Percentiles rank a stretch among this genome's conserved stretches.
These are phyloP conservation scores for Dunaliella sp. DNA, from an alignment of 139 green algal species.

Conservation along the genomic window DNA sequence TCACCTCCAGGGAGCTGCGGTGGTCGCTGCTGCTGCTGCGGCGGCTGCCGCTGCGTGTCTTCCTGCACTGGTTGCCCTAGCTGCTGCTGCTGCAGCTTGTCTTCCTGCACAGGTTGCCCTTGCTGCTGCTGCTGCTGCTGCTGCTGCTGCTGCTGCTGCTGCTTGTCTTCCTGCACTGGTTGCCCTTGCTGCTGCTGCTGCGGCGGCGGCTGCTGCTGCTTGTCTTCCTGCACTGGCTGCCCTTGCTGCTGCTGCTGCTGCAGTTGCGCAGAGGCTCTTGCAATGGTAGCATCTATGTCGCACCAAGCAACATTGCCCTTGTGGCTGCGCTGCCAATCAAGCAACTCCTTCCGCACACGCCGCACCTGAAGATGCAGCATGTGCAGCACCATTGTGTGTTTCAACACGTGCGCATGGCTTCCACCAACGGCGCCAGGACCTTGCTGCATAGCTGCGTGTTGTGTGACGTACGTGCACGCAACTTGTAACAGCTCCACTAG, in stretches of 20 bases:
- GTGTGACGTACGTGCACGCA: no score
- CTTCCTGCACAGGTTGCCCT: background rate
- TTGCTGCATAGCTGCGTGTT: no score
- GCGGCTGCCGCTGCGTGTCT: background rate
- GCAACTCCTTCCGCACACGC: no score
- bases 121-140: background rate
- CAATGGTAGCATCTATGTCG: slow-evolving; percentile 19
- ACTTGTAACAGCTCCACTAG: no score
- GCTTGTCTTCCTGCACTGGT: background rate
- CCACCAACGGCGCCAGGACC: no score
- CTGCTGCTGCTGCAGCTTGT: slow-evolving; percentile 14
- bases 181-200: background rate
- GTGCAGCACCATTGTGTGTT: no score
- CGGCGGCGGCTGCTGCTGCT: background rate
- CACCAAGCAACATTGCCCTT: slow-evolving; percentile 12
- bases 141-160: background rate
- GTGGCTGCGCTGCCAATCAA: slow-evolving; percentile 31
- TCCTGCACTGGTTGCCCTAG: background rate
- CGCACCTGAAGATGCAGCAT: no score
- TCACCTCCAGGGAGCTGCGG: background rate
- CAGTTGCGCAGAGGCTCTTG: background rate
- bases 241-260: background rate
- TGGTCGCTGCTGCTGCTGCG: background rate
- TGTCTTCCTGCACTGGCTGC: background rate
- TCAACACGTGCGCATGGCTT: no score